Evolutionary conservation across 202 grass and related monocot species (phyloP), one percentile per base, ranked within the genome.

Genomic region (Digitaria exilis): DNA sequence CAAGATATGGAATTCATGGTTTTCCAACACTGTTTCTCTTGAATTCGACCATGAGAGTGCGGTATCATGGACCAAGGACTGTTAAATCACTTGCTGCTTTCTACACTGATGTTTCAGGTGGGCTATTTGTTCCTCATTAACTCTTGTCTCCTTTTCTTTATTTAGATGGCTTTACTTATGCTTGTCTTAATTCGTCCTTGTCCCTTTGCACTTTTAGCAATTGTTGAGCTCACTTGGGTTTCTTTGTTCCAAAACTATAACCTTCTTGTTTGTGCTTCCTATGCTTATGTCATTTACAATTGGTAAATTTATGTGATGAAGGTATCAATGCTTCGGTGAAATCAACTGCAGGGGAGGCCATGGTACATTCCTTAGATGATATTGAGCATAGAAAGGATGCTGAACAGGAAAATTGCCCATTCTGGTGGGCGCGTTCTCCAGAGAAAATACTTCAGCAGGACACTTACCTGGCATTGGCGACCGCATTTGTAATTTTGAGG

Each of bases 371-470:
- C 19, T 84, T 90, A 76, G 84, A 90, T 68, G 82, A 75, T 68
- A 82, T 78, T 73, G 87, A 88, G 32, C 71, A 73, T 54, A 80
- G 72, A 80, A 89, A 88, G 68, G 91, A 85, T 3, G 55, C 35
- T 0, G 88, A 90, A 19, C 96, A 65, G n/a, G 96, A 96, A 55
- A 94, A 94, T 30, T 99, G 96, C 30, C 96, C 96, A 18, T 99
- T 99, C 69, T 94, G 93, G 75, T 99, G 93, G 93, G 96, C 96
- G 1, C 90, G 89, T 60, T 99, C 96, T 2, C 96, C 96, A 45
- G 96, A 99, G 84, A 99, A 99, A 63, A 81, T 99, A 83, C 84
- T 99, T 65, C 89, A 96, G 91, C 93, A 96, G 81, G 96, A 96
- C 77, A 92, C 85, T 30, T 99, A 99, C 83, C 86, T 99, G 11